Percentiles rank a stretch among this genome's conserved stretches.
These are phyloP conservation scores for Galeopsis tetrahit DNA, from an alignment of 257 asterid species.

Conservation along the genomic window DNA sequence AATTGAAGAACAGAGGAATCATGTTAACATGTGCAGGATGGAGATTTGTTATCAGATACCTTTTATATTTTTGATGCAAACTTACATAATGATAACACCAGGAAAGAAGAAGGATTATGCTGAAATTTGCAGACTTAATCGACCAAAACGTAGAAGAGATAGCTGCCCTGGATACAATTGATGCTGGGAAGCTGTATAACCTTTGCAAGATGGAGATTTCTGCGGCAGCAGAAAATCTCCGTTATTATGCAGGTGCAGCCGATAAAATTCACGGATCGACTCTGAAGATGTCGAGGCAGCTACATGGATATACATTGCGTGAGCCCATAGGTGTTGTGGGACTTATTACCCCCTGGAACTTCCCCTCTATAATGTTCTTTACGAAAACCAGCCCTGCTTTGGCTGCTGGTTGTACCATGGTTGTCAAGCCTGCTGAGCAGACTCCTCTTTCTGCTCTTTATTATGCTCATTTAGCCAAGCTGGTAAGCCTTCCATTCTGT, in stretches of 20 bases:
- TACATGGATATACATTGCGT: slow-evolving; percentile 55
- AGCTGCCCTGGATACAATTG: slow-evolving; percentile 51
- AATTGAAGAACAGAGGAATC: slow-evolving; percentile 10
- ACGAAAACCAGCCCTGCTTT: slow-evolving; percentile 58
- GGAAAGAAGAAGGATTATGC: slow-evolving; percentile 60
- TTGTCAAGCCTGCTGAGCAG: slow-evolving; percentile 70
- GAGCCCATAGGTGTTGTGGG: slow-evolving; percentile 80
- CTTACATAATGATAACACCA: slow-evolving; percentile 15
- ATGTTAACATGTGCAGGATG: neutral
- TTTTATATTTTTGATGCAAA: neutral
- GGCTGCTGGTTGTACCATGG: slow-evolving; percentile 69
- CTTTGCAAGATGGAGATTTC: slow-evolving; percentile 44
- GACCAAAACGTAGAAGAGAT: slow-evolving; percentile 49
- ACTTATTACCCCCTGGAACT: slow-evolving; percentile 66
- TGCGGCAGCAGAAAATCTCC: slow-evolving; percentile 42
- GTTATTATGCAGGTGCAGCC: slow-evolving; percentile 68
- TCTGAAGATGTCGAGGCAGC: slow-evolving; percentile 49
- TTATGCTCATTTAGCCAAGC: slow-evolving; percentile 56
- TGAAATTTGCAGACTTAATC: slow-evolving; percentile 57
- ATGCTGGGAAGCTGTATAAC: slow-evolving; percentile 51
- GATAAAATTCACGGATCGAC: slow-evolving; percentile 70
- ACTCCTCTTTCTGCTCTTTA: slow-evolving; percentile 68
- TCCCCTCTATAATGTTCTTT: slow-evolving; percentile 55
- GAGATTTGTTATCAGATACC: neutral
- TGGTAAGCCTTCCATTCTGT: slow-evolving; percentile 38